Evolutionary conservation across 2,329 filamentous ascomycete genomes (phyloP).

Genomic region (Arthrinium puccinioides): DNA sequence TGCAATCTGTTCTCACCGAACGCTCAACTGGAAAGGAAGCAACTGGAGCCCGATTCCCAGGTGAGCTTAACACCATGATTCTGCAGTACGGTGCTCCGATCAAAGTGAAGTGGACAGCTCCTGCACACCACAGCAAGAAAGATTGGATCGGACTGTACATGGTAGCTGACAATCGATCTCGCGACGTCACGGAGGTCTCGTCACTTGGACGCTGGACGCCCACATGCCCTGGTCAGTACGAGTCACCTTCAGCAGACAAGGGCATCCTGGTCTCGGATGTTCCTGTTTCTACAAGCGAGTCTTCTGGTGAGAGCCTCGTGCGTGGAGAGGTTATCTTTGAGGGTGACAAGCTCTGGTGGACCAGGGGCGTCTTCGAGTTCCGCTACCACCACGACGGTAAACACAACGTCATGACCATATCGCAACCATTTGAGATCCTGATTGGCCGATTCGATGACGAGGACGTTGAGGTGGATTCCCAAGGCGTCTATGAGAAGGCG

Average conservation of each 20-base stretch:
- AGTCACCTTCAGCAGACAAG: conserved; percentile 65
- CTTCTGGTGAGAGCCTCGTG: conserved; percentile 51
- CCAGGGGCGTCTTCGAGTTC: conserved; percentile 91
- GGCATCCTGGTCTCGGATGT: conserved; percentile 69
- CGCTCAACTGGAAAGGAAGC: conserved; percentile 68
- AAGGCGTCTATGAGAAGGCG: conserved; percentile 56
- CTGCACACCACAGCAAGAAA: conserved; percentile 76
- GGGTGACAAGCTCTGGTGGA: conserved; percentile 97
- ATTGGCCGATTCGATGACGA: conserved; percentile 75
- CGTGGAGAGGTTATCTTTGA: conserved; percentile 80
- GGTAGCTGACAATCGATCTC: conserved; percentile 86
- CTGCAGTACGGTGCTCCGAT: conserved; percentile 90
- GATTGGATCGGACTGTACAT: conserved; percentile 97
- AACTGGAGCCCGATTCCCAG: conserved; percentile 58
- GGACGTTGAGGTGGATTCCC: conserved; percentile 54
- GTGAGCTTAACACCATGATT: conserved; percentile 64
- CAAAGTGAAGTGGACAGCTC: conserved; percentile 83
- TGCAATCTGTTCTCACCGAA: conserved; percentile 44
- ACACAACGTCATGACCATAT: conserved; percentile 91
- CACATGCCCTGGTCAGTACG: conserved; percentile 69
- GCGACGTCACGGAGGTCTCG: conserved; percentile 75
- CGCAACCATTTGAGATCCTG: conserved; percentile 84
- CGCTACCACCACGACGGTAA: conserved; percentile 91
- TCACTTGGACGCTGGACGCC: conserved; percentile 88
- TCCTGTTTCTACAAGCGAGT: conserved; percentile 42